A percentile compares a stretch with the other conserved stretches of the same genome.
Evolutionary conservation across 2,329 filamentous ascomycete species (phyloP).

Genomic region (Didymella keratinophila): DNA sequence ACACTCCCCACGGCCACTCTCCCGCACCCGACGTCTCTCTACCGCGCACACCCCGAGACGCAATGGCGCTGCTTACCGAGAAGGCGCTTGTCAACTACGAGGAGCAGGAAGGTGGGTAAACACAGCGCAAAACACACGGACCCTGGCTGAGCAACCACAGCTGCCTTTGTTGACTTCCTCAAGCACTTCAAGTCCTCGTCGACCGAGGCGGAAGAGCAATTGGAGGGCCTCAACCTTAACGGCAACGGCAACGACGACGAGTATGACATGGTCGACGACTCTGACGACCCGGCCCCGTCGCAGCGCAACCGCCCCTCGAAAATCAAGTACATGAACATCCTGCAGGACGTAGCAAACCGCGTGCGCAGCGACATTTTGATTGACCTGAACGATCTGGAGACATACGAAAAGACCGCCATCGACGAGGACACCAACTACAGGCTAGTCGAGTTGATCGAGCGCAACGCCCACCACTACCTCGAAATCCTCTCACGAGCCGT

Average conservation of each 20-base stretch:
- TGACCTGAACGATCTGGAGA: constrained; percentile 85
- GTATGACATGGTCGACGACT: constrained; percentile 90
- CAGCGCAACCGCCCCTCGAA: constrained; percentile 61
- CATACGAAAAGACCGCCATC: constrained; percentile 73
- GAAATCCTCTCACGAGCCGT: constrained; percentile 89
- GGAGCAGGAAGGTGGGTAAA: constrained; percentile 76
- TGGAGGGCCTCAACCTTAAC: constrained; percentile 85
- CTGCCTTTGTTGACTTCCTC: constrained; percentile 87
- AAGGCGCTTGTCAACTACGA: constrained; percentile 84
- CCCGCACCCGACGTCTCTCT: constrained; percentile 19
- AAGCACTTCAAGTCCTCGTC: constrained; percentile 83
- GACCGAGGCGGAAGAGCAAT: constrained; percentile 77
- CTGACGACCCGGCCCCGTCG: constrained; percentile 65
- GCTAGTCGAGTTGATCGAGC: constrained; percentile 83
- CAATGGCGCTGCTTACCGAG: constrained; percentile 87
- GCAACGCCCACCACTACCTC: constrained; percentile 93
- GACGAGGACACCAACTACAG: constrained; percentile 69
- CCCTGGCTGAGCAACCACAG: constrained; percentile 58
- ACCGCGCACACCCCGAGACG: constrained; percentile 24
- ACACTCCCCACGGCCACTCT: constrained; percentile 10
- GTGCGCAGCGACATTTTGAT: constrained; percentile 79
- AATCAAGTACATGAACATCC: constrained; percentile 85
- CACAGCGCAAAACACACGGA: constrained; percentile 23
- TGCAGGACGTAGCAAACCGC: constrained; percentile 88
- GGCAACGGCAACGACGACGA: constrained; percentile 88